Evolutionary conservation across 2,329 filamentous ascomycete species (phyloP), one percentile per base, ranked within the genome.

Genomic region (Xylariaceae sp.): DNA sequence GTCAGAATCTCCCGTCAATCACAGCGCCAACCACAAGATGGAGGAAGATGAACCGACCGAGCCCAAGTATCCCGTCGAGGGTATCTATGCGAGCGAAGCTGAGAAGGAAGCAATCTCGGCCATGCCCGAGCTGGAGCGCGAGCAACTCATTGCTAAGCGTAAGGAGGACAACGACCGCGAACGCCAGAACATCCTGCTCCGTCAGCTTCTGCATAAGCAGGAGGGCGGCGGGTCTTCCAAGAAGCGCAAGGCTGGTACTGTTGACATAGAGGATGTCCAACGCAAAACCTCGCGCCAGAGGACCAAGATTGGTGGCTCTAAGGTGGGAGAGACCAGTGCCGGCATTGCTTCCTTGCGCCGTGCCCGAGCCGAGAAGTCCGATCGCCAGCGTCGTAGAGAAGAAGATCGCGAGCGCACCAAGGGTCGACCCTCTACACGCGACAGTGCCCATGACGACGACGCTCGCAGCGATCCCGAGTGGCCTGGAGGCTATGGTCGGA

Each of bases 101-200:
- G 90, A 94, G 71, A 92, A 90, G 73, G 82, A 82, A 6, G 80
- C 88, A 55, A 94, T 99, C 63, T 87, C 94, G 82, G 83, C 81
- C 58, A 86, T 97, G 82, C 88, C 92, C 35, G 92, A 97, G 76
- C 87, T 97, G 55, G 87, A 96, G 71, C 88, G 93, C 63, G 94
- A 99, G 74, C 86, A 91, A 71, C 87, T 96, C 50, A 83, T 99
- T 5, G 93, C 92, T 17, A 90, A 96, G 66, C 90, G 94, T 65
- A 88, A 88, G 41, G 86, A 90, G 67, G 87, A 94, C 72, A 87
- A 92, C 59, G 89, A 94, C 69, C 86, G 87, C 55, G 87, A 89
- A 67, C 84, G 88, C 61, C 93, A 96, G 75, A 91, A 94, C 69
- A 82, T 87, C 52, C 85, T 92, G 63, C 82, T 97, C 53, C 89